Conservation (phyloP, 768 basidiomycete genomes). For the Tylopilus sp. region DNA sequence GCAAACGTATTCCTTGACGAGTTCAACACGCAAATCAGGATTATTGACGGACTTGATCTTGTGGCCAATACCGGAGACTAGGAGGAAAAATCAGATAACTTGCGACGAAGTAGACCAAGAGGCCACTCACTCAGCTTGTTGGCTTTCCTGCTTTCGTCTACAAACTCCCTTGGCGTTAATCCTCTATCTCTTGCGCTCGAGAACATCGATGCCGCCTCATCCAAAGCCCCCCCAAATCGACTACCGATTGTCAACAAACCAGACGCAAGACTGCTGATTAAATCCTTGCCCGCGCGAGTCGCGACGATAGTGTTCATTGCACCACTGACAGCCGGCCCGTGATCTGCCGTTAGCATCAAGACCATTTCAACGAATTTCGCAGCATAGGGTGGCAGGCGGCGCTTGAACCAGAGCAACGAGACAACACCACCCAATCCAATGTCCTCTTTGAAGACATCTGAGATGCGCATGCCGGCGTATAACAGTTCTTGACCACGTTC, state of each 20-base stretch:
- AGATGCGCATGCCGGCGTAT: constrained; percentile 98
- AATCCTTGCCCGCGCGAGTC: constrained; percentile 97
- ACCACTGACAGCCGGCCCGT: constrained; percentile 96
- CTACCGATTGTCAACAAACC: constrained; percentile 97
- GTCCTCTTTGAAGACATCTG: constrained; percentile 97
- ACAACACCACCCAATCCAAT: constrained; percentile 98
- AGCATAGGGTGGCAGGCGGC: constrained; percentile 86
- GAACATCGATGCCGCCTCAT: constrained; percentile 97
- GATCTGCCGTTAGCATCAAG: constrained; percentile 97
- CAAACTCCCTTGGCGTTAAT: constrained; percentile 96
- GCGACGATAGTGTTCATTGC: constrained; percentile 99
- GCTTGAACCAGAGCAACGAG: constrained; percentile 96
- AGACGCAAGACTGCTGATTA: constrained; percentile 93
- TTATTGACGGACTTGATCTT: constrained; percentile 99
- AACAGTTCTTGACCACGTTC: constrained; percentile 98
- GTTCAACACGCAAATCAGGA: constrained; percentile 89
- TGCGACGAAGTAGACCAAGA: background rate
- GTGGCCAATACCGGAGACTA: constrained; percentile 97
- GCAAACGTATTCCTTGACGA: constrained; percentile 92
- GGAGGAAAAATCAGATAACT: constrained; percentile 5
- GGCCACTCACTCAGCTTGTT: constrained; percentile 84
- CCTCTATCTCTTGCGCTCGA: constrained; percentile 87
- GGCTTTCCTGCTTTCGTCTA: constrained; percentile 87
- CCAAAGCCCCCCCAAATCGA: constrained; percentile 97
- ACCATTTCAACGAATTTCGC: constrained; percentile 99